Percentiles rank a stretch among this genome's conserved stretches.
Conservation (phyloP, 139 green algal genomes). For the Spirogloea muscicola region DNA sequence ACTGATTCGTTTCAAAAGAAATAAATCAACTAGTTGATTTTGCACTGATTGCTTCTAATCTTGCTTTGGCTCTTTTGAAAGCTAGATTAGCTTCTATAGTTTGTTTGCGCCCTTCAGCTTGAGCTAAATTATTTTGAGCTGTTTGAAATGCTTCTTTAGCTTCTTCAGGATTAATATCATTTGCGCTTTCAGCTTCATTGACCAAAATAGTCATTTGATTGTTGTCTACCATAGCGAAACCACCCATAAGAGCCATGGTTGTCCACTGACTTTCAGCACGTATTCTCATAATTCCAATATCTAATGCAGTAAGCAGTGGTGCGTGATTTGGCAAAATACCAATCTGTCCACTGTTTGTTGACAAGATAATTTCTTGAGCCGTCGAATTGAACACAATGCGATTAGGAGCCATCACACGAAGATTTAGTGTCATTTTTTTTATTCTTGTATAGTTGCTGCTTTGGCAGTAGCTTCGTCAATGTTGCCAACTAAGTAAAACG, state of each 20-base stretch:
- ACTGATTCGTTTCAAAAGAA: too few species aligned
- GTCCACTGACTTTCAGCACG: slow-evolving; percentile 55
- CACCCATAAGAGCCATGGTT: slow-evolving; percentile 57
- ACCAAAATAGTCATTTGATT: slow-evolving; percentile 63
- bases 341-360: slow-evolving; percentile 52
- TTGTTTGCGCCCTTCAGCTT: slow-evolving; percentile 59
- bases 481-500: too few species aligned
- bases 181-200: slow-evolving; percentile 59
- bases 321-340: slow-evolving; percentile 57
- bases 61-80: slow-evolving; percentile 61
- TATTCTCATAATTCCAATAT: slow-evolving; percentile 59
- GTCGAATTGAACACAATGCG: too few species aligned
- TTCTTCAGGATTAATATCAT: slow-evolving; percentile 57
- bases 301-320: slow-evolving; percentile 54
- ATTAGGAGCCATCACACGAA: too few species aligned
- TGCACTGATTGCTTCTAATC: slow-evolving; percentile 55
- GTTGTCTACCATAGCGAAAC: slow-evolving; percentile 62
- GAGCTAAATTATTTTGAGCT: slow-evolving; percentile 54
- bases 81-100: slow-evolving; percentile 63
- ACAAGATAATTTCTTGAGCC: too few species aligned
- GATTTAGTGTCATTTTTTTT: too few species aligned
- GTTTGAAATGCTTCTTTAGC: slow-evolving; percentile 56
- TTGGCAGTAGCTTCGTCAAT: too few species aligned
- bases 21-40: too few species aligned
- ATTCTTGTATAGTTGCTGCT: too few species aligned